These are phyloP conservation scores for Berberis thunbergii DNA, from an alignment of 164 flowering plant species.

Conservation along the genomic window DNA sequence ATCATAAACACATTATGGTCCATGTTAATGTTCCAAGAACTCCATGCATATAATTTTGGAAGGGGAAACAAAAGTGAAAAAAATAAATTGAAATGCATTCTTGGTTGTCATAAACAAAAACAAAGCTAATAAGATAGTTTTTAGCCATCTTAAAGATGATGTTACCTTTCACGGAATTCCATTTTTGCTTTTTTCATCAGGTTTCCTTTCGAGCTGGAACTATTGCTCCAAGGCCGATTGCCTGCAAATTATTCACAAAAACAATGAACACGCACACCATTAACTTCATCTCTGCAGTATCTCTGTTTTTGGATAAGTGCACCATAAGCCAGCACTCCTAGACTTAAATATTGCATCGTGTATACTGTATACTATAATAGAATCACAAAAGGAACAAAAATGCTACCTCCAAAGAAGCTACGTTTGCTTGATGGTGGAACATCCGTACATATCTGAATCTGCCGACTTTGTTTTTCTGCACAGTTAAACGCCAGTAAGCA, in stretches of 20 bases:
- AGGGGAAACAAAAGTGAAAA: too few relatives aligned
- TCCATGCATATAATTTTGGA: background rate
- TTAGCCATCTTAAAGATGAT: background rate
- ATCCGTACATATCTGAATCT: slow-evolving; percentile 60
- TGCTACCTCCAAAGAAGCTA: slow-evolving; percentile 53
- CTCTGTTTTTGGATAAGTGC: background rate
- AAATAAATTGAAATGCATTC: too few relatives aligned
- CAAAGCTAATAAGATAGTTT: background rate
- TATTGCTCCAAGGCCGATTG: slow-evolving; percentile 31
- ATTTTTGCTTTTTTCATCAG: slow-evolving; percentile 83
- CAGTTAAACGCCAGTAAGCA: too few relatives aligned
- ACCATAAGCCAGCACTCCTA: background rate
- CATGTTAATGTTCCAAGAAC: background rate
- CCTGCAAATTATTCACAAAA: slow-evolving; percentile 25
- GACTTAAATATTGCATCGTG: background rate
- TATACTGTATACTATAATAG: background rate
- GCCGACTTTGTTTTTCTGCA: slow-evolving; percentile 72
- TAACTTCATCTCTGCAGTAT: background rate
- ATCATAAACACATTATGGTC: background rate
- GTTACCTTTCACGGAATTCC: slow-evolving; percentile 65
- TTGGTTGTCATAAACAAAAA: background rate
- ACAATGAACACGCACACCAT: background rate
- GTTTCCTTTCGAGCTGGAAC: slow-evolving; percentile 51
- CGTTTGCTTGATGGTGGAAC: slow-evolving; percentile 73
- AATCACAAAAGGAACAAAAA: slow-evolving; percentile 1